Conservation (phyloP, 148 eudicot species). For the Rhododendron simsii region DNA sequence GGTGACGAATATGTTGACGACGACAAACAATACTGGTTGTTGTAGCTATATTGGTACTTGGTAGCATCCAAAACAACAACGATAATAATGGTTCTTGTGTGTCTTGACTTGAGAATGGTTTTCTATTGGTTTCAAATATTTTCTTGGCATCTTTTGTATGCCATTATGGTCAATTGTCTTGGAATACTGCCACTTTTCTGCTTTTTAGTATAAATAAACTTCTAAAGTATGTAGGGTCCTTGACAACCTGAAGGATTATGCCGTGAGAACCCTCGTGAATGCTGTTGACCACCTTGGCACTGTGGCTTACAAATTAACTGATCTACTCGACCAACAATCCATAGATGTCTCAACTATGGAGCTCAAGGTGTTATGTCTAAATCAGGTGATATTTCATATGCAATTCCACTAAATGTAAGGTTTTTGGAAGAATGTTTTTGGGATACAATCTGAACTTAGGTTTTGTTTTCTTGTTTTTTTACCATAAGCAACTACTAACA, state of each 20-base stretch:
- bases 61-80: background rate
- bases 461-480: slow-evolving; percentile 1
- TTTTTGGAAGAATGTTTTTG: background rate
- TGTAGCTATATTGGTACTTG: background rate
- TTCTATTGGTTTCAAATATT: background rate
- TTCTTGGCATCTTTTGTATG: background rate
- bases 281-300: slow-evolving; percentile 99
- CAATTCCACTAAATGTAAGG: background rate
- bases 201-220: slow-evolving; percentile 6
- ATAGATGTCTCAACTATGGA: slow-evolving; percentile 66
- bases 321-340: slow-evolving; percentile 75
- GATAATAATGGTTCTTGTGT: background rate
- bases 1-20: background rate
- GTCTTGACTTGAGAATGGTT: background rate
- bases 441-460: slow-evolving; percentile 16
- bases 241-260: slow-evolving; percentile 88
- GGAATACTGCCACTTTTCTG: background rate
- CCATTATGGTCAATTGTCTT: background rate
- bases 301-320: slow-evolving; percentile 90
- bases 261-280: slow-evolving; percentile 85
- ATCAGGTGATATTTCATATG: slow-evolving; percentile 13
- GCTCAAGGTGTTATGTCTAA: slow-evolving; percentile 60
- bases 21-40: background rate
- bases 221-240: slow-evolving; percentile 50
- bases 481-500: slow-evolving; percentile 60